These are phyloP conservation scores for Phyllosticta citribraziliensis DNA, from an alignment of 2,329 filamentous ascomycete species.

Conservation along the genomic window DNA sequence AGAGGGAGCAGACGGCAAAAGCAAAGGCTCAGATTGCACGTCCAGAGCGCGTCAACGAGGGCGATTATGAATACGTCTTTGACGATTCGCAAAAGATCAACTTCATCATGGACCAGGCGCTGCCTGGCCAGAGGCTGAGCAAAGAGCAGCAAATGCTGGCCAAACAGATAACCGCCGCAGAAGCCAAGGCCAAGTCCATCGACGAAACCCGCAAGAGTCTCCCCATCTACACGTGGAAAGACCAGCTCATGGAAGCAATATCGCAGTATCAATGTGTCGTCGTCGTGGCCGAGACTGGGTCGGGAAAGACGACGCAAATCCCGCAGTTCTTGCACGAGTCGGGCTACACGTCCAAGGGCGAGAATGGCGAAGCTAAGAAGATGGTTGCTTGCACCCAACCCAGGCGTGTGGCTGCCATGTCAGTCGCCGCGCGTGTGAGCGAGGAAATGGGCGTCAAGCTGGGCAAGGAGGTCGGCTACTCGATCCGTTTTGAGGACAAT, in stretches of 20 bases:
- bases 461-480: conserved; percentile 87
- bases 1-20: conserved; percentile 77
- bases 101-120: conserved; percentile 65
- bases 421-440: conserved; percentile 87
- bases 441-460: conserved; percentile 88
- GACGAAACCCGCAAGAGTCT: conserved; percentile 85
- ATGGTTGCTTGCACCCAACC: conserved; percentile 93
- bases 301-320: conserved; percentile 90
- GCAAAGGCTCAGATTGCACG: conserved; percentile 77
- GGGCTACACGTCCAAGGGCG: conserved; percentile 56
- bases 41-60: conserved; percentile 64
- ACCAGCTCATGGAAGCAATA: conserved; percentile 80
- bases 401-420: conserved; percentile 92
- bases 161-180: conserved; percentile 76
- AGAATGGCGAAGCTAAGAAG: conserved; percentile 52
- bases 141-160: conserved; percentile 72
- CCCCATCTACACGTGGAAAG: conserved; percentile 80
- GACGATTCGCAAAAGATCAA: conserved; percentile 83
- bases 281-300: conserved; percentile 89
- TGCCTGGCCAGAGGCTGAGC: conserved; percentile 65
- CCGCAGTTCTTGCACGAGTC: conserved; percentile 90
- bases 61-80: conserved; percentile 86
- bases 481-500: conserved; percentile 87
- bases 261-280: conserved; percentile 78
- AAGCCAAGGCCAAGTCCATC: conserved; percentile 78